These are phyloP conservation scores for Brassica carinata DNA, from an alignment of 345 rosid genomes.

Conservation along the genomic window DNA sequence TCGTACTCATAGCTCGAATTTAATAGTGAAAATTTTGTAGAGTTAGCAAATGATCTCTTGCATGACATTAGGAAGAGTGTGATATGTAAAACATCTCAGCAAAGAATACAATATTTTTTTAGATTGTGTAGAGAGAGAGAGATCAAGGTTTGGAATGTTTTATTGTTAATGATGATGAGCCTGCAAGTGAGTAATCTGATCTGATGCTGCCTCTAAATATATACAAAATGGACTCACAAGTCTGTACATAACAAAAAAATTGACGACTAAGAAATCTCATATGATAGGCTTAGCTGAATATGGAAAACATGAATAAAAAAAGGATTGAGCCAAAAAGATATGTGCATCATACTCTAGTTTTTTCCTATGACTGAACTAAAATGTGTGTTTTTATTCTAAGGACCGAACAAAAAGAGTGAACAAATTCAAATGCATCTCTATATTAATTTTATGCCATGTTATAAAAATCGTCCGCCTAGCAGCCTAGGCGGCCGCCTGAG, in stretches of 20 bases:
- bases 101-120: neutral
- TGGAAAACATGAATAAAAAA: neutral
- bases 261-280: neutral
- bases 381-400: neutral
- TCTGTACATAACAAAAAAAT: neutral
- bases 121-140: neutral
- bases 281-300: neutral
- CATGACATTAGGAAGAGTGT: neutral
- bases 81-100: neutral
- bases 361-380: neutral
- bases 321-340: neutral
- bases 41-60: neutral
- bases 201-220: neutral
- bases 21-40: neutral
- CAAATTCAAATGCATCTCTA: neutral
- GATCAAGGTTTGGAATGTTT: neutral
- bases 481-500: no score
- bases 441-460: neutral
- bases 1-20: neutral
- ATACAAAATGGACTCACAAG: neutral
- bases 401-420: neutral
- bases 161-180: neutral
- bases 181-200: neutral
- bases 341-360: neutral
- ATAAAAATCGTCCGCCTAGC: no score